These are phyloP conservation scores for Pseudocercospora fijiensis DNA, from an alignment of 2,329 filamentous ascomycete genomes.

Conservation along the genomic window DNA sequence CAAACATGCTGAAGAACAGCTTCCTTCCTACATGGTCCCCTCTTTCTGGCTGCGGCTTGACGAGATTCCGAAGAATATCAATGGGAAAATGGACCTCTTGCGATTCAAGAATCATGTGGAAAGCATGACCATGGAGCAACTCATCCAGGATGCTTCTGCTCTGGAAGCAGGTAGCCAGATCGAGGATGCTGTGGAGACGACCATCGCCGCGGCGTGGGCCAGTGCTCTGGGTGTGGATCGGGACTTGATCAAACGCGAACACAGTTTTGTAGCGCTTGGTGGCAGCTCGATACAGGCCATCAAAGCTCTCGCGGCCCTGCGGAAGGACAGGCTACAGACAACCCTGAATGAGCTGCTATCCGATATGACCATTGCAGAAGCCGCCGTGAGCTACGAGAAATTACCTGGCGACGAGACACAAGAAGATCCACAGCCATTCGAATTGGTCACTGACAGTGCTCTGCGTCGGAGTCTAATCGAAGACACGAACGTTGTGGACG, in stretches of 20 bases:
- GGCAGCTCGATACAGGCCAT: slow-evolving; percentile 2
- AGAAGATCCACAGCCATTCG: neutral
- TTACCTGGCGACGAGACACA: neutral
- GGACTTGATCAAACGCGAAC: neutral
- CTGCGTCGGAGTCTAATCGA: neutral
- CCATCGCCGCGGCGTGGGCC: neutral
- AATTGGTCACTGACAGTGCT: neutral
- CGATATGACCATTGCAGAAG: neutral
- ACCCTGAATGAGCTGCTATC: neutral
- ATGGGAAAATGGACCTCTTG: neutral
- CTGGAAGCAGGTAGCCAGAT: neutral
- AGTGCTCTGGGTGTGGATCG: neutral
- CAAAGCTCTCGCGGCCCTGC: neutral
- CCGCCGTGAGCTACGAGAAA: neutral
- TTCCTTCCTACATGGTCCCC: slow-evolving; percentile 1
- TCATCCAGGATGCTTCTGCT: neutral
- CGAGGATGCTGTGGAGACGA: neutral
- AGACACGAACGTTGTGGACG: neutral
- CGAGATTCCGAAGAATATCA: neutral
- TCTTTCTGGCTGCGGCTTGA: neutral
- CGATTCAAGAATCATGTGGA: neutral
- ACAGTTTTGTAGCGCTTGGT: neutral
- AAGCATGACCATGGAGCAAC: neutral
- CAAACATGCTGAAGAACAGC: neutral
- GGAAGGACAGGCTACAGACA: neutral